Conservation (phyloP, 805 yeast species). For the Helenozyma baotianmanensis region DNA sequence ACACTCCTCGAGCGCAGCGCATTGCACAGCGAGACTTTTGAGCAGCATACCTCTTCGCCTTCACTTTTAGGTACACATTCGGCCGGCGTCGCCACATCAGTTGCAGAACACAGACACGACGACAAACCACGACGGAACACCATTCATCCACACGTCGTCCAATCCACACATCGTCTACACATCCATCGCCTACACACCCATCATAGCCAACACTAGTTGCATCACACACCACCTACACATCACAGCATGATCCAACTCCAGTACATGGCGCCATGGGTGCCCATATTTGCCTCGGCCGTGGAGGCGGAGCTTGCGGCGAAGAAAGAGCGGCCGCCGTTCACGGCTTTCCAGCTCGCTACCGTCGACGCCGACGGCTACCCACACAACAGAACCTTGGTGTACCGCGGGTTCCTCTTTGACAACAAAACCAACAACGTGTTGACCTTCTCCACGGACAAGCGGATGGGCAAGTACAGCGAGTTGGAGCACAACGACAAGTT, state of each 20-base stretch:
- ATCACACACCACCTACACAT: too few relatives aligned
- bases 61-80: too few relatives aligned
- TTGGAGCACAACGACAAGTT: conserved; percentile 48
- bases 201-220: too few relatives aligned
- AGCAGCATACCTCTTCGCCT: too few relatives aligned
- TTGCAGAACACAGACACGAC: too few relatives aligned
- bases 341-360: conserved; percentile 65
- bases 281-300: conserved; percentile 53
- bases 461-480: conserved; percentile 62
- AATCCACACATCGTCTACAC: too few relatives aligned
- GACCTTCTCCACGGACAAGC: conserved; percentile 65
- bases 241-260: conserved; percentile 25
- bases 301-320: conserved; percentile 36
- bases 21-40: too few relatives aligned
- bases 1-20: too few relatives aligned
- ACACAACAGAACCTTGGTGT: conserved; percentile 63
- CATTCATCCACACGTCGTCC: too few relatives aligned
- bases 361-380: conserved; percentile 54
- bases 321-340: conserved; percentile 40
- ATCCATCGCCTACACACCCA: too few relatives aligned
- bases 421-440: conserved; percentile 64
- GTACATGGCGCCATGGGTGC: conserved; percentile 71
- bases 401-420: conserved; percentile 70
- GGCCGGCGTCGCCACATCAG: too few relatives aligned
- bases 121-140: too few relatives aligned